A percentile compares a stretch with the other conserved stretches of the same genome.
These are phyloP conservation scores for Rhodotorula toruloides DNA, from an alignment of 768 basidiomycete species.

Conservation along the genomic window DNA sequence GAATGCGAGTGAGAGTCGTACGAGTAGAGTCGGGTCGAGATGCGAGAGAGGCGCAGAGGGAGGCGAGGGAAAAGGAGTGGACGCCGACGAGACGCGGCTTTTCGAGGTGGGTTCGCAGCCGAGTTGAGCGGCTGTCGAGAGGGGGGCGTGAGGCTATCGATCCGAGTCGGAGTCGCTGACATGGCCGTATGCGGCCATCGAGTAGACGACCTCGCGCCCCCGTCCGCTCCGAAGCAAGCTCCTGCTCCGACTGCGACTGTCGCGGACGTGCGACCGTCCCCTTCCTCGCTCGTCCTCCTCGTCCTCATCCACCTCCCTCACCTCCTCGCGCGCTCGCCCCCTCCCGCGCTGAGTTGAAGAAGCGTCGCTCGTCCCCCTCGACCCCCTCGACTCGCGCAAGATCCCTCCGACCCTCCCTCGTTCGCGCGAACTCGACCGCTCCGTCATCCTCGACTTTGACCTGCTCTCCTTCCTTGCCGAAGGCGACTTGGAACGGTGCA, in stretches of 20 bases:
- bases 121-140: not conserved
- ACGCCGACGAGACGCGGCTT: no score
- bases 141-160: not conserved
- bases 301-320: not conserved
- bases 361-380: no score
- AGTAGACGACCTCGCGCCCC: constrained; percentile 22
- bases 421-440: constrained; percentile 9
- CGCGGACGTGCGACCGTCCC: not conserved
- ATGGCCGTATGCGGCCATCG: constrained; percentile 25
- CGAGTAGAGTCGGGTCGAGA: not conserved
- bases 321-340: constrained; percentile 22
- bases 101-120: not conserved
- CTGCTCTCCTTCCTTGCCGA: not conserved
- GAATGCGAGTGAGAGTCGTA: not conserved
- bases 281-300: constrained; percentile 21
- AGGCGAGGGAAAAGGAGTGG: not conserved
- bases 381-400: constrained; percentile 1
- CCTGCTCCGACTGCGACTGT: constrained; percentile 1
- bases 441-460: not conserved
- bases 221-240: constrained; percentile 14
- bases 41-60: not conserved
- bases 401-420: not conserved
- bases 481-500: constrained; percentile 11
- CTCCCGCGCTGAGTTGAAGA: not conserved
- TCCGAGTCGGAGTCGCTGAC: constrained; percentile 1